A percentile compares a stretch with the other conserved stretches of the same genome.
phyloP scores from a whole-genome alignment of 768 basidiomycete genomes.

The Antrodiella citrinella region DNA sequence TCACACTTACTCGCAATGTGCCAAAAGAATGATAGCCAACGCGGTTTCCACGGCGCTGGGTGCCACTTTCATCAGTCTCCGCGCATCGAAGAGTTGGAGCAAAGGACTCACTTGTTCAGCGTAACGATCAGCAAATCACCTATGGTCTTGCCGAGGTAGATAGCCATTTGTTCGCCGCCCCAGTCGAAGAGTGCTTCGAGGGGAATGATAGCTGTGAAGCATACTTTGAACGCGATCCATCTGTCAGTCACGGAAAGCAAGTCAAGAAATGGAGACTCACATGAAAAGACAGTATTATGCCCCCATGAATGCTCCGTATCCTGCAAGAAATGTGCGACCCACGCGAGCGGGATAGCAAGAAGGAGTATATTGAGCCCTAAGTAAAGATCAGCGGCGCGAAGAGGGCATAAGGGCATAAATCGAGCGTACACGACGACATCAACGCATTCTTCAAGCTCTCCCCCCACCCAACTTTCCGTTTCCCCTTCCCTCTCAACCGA shows the following conservation, averaged over 20 bases:
- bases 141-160: conserved; percentile 47
- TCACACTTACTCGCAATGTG: conserved; percentile 61
- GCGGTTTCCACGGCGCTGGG: conserved; percentile 68
- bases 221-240: conserved; percentile 10
- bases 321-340: conserved; percentile 44
- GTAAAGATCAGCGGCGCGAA: neutral
- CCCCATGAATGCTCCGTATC: too few species aligned
- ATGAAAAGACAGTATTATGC: conserved; percentile 31
- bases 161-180: conserved; percentile 47
- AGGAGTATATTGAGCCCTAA: conserved; percentile 42
- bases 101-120: conserved; percentile 53
- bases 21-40: conserved; percentile 59
- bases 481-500: conserved; percentile 36
- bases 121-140: conserved; percentile 63
- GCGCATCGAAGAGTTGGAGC: too few species aligned
- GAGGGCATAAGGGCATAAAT: neutral
- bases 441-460: conserved; percentile 38
- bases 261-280: conserved; percentile 21
- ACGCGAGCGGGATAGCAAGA: conserved; percentile 51
- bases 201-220: conserved; percentile 40
- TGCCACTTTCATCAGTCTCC: too few species aligned
- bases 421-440: conserved; percentile 45
- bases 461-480: conserved; percentile 31
- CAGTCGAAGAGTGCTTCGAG: conserved; percentile 62
- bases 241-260: too few species aligned